phyloP scores from a whole-genome alignment of 1,284 basidiomycete species.

The Cutaneotrichosporon sp. region DNA sequence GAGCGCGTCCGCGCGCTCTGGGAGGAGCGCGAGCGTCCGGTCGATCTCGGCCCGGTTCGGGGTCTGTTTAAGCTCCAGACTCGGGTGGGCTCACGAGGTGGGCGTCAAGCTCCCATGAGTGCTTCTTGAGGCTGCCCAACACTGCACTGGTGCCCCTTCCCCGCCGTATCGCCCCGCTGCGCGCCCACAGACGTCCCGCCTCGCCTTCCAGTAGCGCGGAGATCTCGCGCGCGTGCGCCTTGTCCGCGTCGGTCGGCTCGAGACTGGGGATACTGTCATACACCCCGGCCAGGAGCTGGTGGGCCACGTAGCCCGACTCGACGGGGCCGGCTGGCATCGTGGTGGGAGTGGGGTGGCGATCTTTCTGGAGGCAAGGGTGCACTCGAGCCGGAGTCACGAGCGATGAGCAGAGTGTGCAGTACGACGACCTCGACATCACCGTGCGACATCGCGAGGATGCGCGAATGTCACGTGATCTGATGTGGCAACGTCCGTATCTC shows the following conservation, averaged over 20 bases:
- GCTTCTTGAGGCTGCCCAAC: background rate
- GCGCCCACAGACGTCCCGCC: background rate
- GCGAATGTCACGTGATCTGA: too few species aligned
- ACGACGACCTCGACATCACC: too few species aligned
- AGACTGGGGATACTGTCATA: slow-evolving; percentile 8
- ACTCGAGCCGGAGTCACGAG: background rate
- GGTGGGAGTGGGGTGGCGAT: too few species aligned
- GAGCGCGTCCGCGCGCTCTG: background rate
- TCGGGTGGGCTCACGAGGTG: background rate
- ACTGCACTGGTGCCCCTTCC: background rate
- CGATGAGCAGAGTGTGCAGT: background rate
- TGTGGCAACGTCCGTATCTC: too few species aligned
- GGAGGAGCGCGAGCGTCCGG: slow-evolving; percentile 1
- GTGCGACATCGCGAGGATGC: too few species aligned
- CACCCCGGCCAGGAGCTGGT: slow-evolving; percentile 8
- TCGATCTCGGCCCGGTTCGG: background rate
- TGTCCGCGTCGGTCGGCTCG: background rate
- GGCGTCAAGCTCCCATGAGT: background rate
- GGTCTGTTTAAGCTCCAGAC: background rate
- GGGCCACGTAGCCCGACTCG: slow-evolving; percentile 21
- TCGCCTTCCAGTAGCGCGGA: background rate
- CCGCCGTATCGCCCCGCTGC: background rate
- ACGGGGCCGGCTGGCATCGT: background rate
- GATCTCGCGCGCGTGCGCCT: background rate
- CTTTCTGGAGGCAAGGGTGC: background rate